Conservation (phyloP, 331 rosid species). For the Stylosanthes scabra region DNA sequence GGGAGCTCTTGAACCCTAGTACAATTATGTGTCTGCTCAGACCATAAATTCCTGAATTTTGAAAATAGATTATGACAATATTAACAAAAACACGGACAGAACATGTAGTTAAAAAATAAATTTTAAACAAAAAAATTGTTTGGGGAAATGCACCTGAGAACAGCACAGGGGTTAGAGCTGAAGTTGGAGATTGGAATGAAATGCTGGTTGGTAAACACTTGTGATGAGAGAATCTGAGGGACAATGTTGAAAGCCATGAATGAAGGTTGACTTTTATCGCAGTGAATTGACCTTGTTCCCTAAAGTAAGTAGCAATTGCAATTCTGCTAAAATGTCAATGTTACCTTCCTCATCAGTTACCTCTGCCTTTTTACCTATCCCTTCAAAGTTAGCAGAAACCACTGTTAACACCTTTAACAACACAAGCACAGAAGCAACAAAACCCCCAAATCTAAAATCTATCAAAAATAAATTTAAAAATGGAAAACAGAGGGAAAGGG, state of each 20-base stretch:
- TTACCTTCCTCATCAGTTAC: too few relatives aligned
- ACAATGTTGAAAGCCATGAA: conserved; percentile 36
- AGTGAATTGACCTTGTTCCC: not conserved
- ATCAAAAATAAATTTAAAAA: too few relatives aligned
- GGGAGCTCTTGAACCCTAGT: conserved; percentile 21
- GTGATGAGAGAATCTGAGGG: conserved; percentile 22
- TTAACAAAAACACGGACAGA: not conserved
- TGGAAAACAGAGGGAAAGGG: too few relatives aligned
- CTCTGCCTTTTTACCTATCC: too few relatives aligned
- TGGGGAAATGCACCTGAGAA: conserved; percentile 39
- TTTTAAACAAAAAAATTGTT: not conserved
- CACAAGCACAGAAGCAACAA: too few relatives aligned
- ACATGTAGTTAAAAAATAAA: too few relatives aligned
- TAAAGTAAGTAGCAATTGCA: too few relatives aligned
- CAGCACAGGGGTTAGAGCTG: conserved; percentile 11
- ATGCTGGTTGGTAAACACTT: conserved; percentile 19
- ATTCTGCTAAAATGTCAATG: too few relatives aligned
- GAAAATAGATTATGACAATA: conserved; percentile 16
- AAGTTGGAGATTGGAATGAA: conserved; percentile 36
- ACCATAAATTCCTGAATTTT: conserved; percentile 48
- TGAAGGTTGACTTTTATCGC: not conserved
- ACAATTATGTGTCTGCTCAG: conserved; percentile 30
- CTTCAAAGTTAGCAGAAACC: too few relatives aligned
- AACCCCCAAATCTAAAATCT: too few relatives aligned
- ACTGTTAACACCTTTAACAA: too few relatives aligned